Base-by-base conservation (phyloP, 352 stramenopile genomes). In the Globisporangium irregulare region DNA sequence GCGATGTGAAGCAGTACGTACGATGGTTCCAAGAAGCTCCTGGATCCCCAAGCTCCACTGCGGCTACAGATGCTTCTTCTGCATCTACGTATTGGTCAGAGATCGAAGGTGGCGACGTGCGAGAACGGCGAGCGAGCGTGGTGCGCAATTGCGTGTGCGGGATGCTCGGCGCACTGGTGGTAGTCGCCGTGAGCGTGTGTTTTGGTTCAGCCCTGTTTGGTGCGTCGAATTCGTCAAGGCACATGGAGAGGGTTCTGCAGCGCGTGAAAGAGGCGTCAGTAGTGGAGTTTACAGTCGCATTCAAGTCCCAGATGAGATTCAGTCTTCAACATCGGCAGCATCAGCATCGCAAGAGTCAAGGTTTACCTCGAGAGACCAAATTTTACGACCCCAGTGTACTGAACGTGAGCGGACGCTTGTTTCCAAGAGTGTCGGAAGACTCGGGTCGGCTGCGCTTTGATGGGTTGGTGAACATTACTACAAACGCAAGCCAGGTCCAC, bases 391-490 rank as follows among this genome's bases (percentile, higher is more conserved):
- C 50, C 3, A 61, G 15, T 0, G 24, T 64, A 14, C 27, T 54
- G 22, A 56, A 22, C 10, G 55, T 64, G 43, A 58, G 29, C 5
- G 76, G 79, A 0, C 59, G 25, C 56, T 27, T 84, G 38, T 46
- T 66, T 1, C 79, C 79, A 43, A 66, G 67, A 41, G 24, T 65
- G 10, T 82, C 77, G 6, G 64, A 81, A n/a, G 80, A 80, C 53
- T 76, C 74, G n/a, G 73, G 58, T 1, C 67, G 54, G 24, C 70
- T 87, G 15, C 59, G 79, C 56, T 87, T 85, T 56, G 70, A 85
- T 61, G 77, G 77, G 43, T 67, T 36, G 29, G 73, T 85, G 55
- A 38, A 59, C 29, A 55, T 82, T 27, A 55, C 65, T 51, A 57
- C 57, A 12, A 72, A 64, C 65, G n/a, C 24, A 20, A 79, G 59